Conservation (phyloP, 2,329 filamentous ascomycete genomes). For the Monosporascus sp. region DNA sequence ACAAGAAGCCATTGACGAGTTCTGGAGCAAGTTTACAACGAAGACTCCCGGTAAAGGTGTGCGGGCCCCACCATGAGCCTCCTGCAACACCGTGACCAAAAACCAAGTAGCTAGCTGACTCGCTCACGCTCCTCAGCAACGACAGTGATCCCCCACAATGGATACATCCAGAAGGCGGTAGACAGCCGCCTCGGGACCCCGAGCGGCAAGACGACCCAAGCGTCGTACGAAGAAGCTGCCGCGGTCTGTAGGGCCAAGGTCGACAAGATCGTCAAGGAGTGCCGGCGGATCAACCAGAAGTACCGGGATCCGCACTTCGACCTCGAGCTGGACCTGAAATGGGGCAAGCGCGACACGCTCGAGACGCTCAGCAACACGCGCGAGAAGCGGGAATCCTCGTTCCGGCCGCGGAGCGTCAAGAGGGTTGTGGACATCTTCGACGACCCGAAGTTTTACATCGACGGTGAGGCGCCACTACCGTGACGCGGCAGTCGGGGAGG, state of each 20-base stretch:
- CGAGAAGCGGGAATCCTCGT: conserved; percentile 16
- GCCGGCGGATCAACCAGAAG: conserved; percentile 73
- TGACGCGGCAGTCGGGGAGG: no score
- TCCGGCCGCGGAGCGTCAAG: conserved; percentile 54
- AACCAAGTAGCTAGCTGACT: not conserved
- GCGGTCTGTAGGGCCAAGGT: conserved; percentile 63
- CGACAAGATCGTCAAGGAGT: conserved; percentile 58
- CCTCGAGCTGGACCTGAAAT: conserved; percentile 70
- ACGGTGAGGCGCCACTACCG: conserved; percentile 57
- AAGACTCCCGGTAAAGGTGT: conserved; percentile 65
- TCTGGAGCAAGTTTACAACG: conserved; percentile 68
- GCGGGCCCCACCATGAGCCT: not conserved
- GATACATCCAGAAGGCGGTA: conserved; percentile 56
- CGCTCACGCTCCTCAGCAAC: conserved; percentile 43
- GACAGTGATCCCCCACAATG: conserved; percentile 64
- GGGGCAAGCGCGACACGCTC: conserved; percentile 45
- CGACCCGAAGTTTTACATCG: conserved; percentile 69
- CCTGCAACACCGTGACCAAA: no score
- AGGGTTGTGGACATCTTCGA: conserved; percentile 73
- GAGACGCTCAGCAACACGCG: conserved; percentile 36
- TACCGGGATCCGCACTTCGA: conserved; percentile 86
- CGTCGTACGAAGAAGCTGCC: conserved; percentile 69
- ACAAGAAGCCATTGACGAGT: conserved; percentile 64
- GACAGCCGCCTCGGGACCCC: conserved; percentile 48
- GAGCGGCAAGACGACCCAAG: conserved; percentile 46